Evolutionary conservation across 345 rosid species (phyloP).

Genomic region (Euphorbia pulcherrima): DNA sequence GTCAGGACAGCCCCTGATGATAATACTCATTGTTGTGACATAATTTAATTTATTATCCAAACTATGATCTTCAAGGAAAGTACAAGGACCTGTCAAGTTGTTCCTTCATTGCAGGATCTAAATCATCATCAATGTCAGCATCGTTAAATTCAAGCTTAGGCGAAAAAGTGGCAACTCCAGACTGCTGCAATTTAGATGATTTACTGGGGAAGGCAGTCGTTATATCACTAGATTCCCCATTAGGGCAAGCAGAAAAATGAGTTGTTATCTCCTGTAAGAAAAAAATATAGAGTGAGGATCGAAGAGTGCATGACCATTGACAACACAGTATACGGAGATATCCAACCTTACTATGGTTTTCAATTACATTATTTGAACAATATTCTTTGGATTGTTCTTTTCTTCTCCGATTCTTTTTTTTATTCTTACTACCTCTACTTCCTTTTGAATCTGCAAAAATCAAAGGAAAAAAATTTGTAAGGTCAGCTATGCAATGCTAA

Average conservation of each 20-base stretch:
- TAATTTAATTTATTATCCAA: background rate
- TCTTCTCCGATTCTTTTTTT: conserved; percentile 66
- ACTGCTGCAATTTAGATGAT: conserved; percentile 38
- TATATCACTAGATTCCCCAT: conserved; percentile 33
- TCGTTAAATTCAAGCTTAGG: conserved; percentile 54
- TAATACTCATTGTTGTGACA: background rate
- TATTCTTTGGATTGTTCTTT: conserved; percentile 49
- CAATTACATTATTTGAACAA: conserved; percentile 31
- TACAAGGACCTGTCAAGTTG: conserved; percentile 64
- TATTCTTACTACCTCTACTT: conserved; percentile 47
- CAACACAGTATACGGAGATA: background rate
- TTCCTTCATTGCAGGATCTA: conserved; percentile 82
- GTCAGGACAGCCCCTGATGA: no score
- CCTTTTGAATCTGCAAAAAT: conserved; percentile 65
- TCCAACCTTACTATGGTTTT: conserved; percentile 45
- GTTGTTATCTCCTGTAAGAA: conserved; percentile 42
- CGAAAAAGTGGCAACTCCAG: conserved; percentile 35
- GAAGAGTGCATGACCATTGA: background rate
- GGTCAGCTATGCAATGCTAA: background rate
- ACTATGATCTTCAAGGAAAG: background rate
- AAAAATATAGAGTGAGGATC: background rate
- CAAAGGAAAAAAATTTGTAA: background rate
- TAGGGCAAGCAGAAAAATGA: conserved; percentile 30
- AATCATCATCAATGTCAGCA: conserved; percentile 63
- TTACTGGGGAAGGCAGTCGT: conserved; percentile 34